Conservation (phyloP, 306 rosid species). For the Prunus davidiana region DNA sequence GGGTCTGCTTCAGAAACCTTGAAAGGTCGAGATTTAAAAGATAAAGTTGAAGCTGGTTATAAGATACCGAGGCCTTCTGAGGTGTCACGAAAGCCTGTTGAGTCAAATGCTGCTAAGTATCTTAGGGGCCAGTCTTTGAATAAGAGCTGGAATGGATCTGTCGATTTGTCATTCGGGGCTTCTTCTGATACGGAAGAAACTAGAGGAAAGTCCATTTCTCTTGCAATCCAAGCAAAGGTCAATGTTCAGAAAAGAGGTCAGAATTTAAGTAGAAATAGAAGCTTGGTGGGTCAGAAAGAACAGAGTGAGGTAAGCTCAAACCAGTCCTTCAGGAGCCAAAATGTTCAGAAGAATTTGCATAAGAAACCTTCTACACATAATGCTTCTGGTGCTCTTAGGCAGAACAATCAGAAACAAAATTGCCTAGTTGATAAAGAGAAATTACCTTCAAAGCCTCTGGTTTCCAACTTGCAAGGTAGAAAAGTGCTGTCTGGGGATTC, state of each 20-base stretch:
- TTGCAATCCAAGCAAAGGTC: conserved; percentile 96
- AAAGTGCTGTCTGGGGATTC: conserved; percentile 52
- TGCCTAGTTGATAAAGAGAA: conserved; percentile 51
- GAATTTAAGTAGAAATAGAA: conserved; percentile 48
- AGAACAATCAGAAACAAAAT: conserved; percentile 91
- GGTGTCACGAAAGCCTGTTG: conserved; percentile 50
- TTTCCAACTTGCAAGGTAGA: conserved; percentile 46
- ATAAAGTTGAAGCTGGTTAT: conserved; percentile 53
- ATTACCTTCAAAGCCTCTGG: conserved; percentile 56
- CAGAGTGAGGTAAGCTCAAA: conserved; percentile 55
- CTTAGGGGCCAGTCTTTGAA: conserved; percentile 81
- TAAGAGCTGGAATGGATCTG: conserved; percentile 89
- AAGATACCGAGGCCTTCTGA: conserved; percentile 51
- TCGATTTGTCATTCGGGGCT: conserved; percentile 47
- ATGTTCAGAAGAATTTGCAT: conserved; percentile 49
- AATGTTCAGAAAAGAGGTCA: conserved; percentile 87
- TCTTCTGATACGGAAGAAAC: conserved; percentile 49
- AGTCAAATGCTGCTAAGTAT: conserved; percentile 72
- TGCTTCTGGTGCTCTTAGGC: conserved; percentile 59
- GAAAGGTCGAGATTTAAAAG: conserved; percentile 54
- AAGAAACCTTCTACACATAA: conserved; percentile 45
- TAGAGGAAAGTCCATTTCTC: conserved; percentile 81
- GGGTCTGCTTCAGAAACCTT: conserved; percentile 53
- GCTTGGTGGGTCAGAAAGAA: conserved; percentile 48
- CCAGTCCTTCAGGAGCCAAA: conserved; percentile 43